A percentile compares a stretch with the other conserved stretches of the same genome.
phyloP scores from a whole-genome alignment of 2,329 filamentous ascomycete species.

The Ophiostoma triangulosporum region DNA sequence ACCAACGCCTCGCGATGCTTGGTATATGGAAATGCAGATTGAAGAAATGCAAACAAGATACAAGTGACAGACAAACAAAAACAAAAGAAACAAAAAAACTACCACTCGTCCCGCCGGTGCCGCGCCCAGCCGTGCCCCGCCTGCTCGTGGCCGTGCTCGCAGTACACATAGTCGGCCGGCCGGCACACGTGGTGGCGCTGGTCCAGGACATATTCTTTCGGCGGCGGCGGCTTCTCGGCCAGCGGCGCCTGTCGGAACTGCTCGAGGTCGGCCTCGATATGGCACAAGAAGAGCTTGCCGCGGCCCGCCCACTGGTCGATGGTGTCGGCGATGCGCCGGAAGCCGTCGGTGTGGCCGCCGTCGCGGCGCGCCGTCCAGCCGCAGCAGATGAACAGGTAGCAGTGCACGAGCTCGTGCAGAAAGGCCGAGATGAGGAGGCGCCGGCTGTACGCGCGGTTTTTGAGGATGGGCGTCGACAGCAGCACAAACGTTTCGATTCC shows the following conservation, averaged over 20 bases:
- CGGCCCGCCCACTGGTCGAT: conserved; percentile 49
- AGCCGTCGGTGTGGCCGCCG: conserved; percentile 48
- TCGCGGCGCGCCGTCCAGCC: conserved; percentile 41
- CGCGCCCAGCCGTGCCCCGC: background rate
- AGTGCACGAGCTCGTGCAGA: conserved; percentile 53
- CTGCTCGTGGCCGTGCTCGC: background rate
- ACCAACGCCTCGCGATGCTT: background rate
- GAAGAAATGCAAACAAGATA: background rate
- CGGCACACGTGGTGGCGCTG: background rate
- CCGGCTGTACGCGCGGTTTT: conserved; percentile 40
- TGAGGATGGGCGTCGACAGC: conserved; percentile 45
- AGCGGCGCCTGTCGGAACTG: conserved; percentile 10
- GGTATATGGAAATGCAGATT: background rate
- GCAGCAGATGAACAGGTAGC: conserved; percentile 50
- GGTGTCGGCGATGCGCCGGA: conserved; percentile 42
- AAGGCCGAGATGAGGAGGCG: conserved; percentile 51
- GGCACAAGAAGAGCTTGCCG: conserved; percentile 38
- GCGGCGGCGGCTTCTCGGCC: too few species aligned
- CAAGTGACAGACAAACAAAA: background rate
- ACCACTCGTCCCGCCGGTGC: background rate
- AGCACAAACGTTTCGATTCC: conserved; percentile 52
- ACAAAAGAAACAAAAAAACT: background rate
- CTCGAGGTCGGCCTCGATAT: conserved; percentile 47
- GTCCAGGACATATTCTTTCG: background rate
- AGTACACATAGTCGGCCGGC: background rate